Evolutionary conservation across 2,329 filamentous ascomycete species (phyloP), one percentile per base, ranked within the genome.

Genomic region (Allantophomopsis lycopodina): DNA sequence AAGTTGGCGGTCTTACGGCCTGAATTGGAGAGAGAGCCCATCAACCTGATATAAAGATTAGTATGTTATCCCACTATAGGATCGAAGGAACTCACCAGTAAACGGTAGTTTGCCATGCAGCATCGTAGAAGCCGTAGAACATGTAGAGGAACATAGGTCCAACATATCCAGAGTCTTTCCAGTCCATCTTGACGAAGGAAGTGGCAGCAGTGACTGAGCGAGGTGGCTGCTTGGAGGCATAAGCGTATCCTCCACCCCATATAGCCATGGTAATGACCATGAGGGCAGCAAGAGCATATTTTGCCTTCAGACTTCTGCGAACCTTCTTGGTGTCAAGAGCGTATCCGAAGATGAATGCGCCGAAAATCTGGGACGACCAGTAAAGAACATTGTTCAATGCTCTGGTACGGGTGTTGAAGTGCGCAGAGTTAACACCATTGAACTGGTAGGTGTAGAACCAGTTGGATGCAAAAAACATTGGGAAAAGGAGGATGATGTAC

Each of bases 1-100:
- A 89, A 82, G 66, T 95, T 94, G 63, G 89, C 88, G 20, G 89
- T 74, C 60, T 87, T 89, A 59, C 88, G 85, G 44, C 83, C 77
- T 46, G 89, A 94, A 73, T 96, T 96, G 55, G 84, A 88, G 34
- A 95, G 69, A 7, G 88, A 76, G 38, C 89, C 89, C 82, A 96
- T 94, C 65, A 82, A 88, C 79, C 79, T 82, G 44, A 46, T 16
- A 17, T 30, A 8, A 18, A n/a, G 31, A 35, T 47, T 42, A 45
- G 44, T 34, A 32, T 43, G 17, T 33, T 14, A 18, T 18, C 41
- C 18, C 28, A 35, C 7, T 5, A 14, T 34, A 14, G 32, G 13
- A 34, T 34, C 4, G 16, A 15, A 14, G 11, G 12, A 28, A 56
- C 66, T 50, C 57, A 72, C 88, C 88, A 95, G 68, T 96, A 95